These are phyloP conservation scores for Megacollybia marginata DNA, from an alignment of 768 basidiomycete genomes.

Conservation along the genomic window DNA sequence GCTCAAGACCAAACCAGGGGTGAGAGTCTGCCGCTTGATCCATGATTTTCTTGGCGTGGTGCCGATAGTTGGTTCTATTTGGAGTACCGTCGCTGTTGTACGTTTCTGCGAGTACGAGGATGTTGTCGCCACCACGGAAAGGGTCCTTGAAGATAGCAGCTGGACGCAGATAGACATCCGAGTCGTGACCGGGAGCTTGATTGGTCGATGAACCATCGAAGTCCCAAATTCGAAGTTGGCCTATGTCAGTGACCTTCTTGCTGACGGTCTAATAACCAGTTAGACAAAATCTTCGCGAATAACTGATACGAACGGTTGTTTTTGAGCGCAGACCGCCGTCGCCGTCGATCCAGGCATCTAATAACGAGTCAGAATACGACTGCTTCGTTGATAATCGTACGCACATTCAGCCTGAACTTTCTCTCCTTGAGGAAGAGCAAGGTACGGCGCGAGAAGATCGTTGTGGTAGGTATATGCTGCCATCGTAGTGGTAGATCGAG, in stretches of 20 bases:
- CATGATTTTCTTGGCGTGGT: conserved; percentile 93
- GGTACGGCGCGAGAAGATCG: conserved; percentile 86
- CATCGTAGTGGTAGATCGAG: conserved; percentile 5
- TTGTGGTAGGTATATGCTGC: conserved; percentile 51
- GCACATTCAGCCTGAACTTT: conserved; percentile 93
- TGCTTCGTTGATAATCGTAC: conserved; percentile 16
- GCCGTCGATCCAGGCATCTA: conserved; percentile 98
- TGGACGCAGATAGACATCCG: conserved; percentile 97
- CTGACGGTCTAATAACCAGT: conserved; percentile 60
- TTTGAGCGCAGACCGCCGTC: conserved; percentile 92
- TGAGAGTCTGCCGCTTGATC: conserved; percentile 71
- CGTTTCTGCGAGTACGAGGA: conserved; percentile 92
- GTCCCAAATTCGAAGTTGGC: conserved; percentile 95
- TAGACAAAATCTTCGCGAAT: conserved; percentile 1
- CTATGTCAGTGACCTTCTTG: conserved; percentile 82
- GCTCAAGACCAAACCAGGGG: conserved; percentile 99
- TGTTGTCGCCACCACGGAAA: conserved; percentile 98
- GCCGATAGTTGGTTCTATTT: conserved; percentile 93
- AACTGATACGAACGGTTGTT: conserved; percentile 63
- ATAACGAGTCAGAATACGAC: conserved; percentile 9
- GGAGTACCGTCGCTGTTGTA: conserved; percentile 99
- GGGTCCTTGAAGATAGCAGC: conserved; percentile 98
- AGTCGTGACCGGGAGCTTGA: conserved; percentile 93
- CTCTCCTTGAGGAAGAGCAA: conserved; percentile 82
- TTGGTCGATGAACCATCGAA: conserved; percentile 98